Percentiles rank a stretch among this genome's conserved stretches.
These are phyloP conservation scores for Odontarrhena argentea DNA, from an alignment of 345 rosid genomes.

Conservation along the genomic window DNA sequence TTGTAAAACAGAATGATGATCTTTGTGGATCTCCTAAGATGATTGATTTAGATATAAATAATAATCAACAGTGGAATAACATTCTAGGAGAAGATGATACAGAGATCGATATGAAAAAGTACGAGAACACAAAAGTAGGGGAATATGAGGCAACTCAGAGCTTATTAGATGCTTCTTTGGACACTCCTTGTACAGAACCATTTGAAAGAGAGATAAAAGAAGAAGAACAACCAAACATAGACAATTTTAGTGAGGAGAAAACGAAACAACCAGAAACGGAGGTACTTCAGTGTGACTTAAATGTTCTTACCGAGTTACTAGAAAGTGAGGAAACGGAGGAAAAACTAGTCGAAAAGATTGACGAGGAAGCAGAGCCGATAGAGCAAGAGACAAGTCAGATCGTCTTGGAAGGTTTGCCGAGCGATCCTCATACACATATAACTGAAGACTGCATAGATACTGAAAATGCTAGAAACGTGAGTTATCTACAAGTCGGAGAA, in stretches of 20 bases:
- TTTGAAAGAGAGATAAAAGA: conserved; percentile 19
- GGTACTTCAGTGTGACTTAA: background rate
- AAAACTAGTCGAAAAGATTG: background rate
- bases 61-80: background rate
- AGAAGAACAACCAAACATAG: conserved; percentile 4
- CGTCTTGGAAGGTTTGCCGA: conserved; percentile 5
- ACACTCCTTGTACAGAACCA: conserved; percentile 8
- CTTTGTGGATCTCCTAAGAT: conserved; percentile 25
- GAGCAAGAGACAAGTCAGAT: conserved; percentile 2
- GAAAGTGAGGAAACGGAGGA: conserved; percentile 18
- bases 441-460: background rate
- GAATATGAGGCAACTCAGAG: conserved; percentile 21
- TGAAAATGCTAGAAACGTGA: conserved; percentile 11
- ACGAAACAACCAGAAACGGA: conserved; percentile 17
- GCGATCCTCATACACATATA: conserved; percentile 5
- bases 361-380: background rate
- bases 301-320: conserved; percentile 12
- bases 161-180: conserved; percentile 24
- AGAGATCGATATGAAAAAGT: conserved; percentile 11
- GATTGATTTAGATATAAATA: background rate
- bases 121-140: background rate
- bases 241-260: background rate
- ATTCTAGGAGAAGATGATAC: conserved; percentile 28
- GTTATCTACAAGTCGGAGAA: conserved; percentile 20
- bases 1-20: conserved; percentile 13